Conservation (phyloP, 2,329 filamentous ascomycete genomes). For the Venturia carpophila region DNA sequence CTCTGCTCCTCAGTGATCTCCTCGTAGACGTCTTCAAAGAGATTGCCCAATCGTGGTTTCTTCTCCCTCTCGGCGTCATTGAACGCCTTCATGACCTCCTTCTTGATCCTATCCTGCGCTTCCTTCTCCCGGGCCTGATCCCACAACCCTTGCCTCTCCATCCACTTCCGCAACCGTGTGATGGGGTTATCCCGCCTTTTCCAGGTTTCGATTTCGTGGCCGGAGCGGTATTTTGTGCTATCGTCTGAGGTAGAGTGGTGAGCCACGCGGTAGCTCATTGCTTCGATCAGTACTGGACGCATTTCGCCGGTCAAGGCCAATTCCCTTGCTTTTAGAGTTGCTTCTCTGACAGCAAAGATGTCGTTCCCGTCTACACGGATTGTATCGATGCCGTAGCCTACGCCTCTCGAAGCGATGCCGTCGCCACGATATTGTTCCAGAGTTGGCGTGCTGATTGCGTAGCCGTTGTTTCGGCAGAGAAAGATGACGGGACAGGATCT, state of each 20-base stretch:
- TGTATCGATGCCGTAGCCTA: constrained; percentile 91
- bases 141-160: constrained; percentile 79
- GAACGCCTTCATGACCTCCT: constrained; percentile 77
- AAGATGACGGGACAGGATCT: constrained; percentile 81
- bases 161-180: constrained; percentile 77
- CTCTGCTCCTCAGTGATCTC: constrained; percentile 71
- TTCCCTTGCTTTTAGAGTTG: constrained; percentile 65
- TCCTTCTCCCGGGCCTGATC: constrained; percentile 74
- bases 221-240: constrained; percentile 89
- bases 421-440: constrained; percentile 87
- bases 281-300: constrained; percentile 78
- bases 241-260: constrained; percentile 97
- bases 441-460: constrained; percentile 82
- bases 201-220: constrained; percentile 92
- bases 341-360: constrained; percentile 79
- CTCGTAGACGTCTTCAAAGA: constrained; percentile 89
- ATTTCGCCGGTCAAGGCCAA: constrained; percentile 76
- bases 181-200: constrained; percentile 85
- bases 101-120: constrained; percentile 56
- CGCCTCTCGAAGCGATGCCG: constrained; percentile 76
- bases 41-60: constrained; percentile 61
- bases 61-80: constrained; percentile 73
- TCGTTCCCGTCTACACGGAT: constrained; percentile 92
- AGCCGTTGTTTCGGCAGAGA: constrained; percentile 89
- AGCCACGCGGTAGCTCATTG: constrained; percentile 96